Base-by-base conservation (phyloP, 495 filamentous ascomycete species). In the Geoglossum glabrum region DNA sequence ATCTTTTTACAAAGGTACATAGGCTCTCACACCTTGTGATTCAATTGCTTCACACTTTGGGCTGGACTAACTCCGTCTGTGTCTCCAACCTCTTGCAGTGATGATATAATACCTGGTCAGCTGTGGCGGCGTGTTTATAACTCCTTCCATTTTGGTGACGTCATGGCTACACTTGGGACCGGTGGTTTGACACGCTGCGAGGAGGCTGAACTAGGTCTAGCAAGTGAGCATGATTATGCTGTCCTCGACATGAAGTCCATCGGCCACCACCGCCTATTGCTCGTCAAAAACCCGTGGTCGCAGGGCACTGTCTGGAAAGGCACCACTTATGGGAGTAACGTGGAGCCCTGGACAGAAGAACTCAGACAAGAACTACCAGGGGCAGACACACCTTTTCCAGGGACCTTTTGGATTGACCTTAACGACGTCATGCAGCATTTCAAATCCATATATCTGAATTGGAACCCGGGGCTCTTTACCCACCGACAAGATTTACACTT, bases 271-370 rank as follows among this genome's bases (percentile, higher is more conserved):
- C 76, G 80, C 25, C 74, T 81, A 38, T 71, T 96, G 30, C 75
- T 96, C 0, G 74, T 99, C 61, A 97, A 99, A 65, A 97, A 99
- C 65, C 93, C 93, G 8, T 97, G 93, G 93, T 84, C 83, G 54
- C 83, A 90, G 55, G 86, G 85, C 34, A 75, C 79, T 27, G 73
- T 78, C 3, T 89, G 84, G 84, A 81, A 73, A 59, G 76, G 76
- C 2, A 64, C 61, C 60, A 62, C 57, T 26, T 61, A 61, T 28
- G 59, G 58, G 17, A 60, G 62, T 31, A 58, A 36, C 28, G 46
- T 56, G 51, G 63, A 60, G 45, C 31, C 52, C 36, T 21, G 30
- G 59, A 61, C 57, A 40, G 57, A 64, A 28, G 5, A 45, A 9
- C 50, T 59, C n/a, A 27, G 59, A 60, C 36, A 62, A 38, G 59